phyloP scores from a whole-genome alignment of 2,329 filamentous ascomycete species.

The Trichophyton mentagrophytes region DNA sequence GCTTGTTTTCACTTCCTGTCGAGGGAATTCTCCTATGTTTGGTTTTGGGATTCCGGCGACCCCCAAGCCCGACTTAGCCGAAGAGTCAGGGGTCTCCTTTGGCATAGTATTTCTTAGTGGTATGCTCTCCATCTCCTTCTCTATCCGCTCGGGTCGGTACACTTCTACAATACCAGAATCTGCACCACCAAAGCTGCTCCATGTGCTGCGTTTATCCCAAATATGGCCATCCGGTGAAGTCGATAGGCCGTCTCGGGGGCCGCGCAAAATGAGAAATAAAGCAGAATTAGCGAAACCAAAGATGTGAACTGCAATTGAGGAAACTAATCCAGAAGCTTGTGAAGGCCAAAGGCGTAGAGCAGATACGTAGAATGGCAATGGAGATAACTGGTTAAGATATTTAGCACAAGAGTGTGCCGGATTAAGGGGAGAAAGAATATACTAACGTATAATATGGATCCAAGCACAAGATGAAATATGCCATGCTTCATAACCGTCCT shows the following conservation, averaged over 20 bases:
- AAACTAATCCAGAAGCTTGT: conserved; percentile 14
- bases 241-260: conserved; percentile 8
- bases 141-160: neutral
- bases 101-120: neutral
- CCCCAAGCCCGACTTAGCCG: neutral
- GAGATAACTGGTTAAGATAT: conserved; percentile 10
- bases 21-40: neutral
- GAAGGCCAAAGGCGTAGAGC: conserved; percentile 2
- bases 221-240: neutral
- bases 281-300: conserved; percentile 16
- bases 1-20: neutral
- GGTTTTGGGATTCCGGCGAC: neutral
- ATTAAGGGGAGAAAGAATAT: neutral
- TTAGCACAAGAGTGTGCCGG: neutral
- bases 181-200: conserved; percentile 1
- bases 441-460: conserved; percentile 16
- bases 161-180: neutral
- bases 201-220: conserved; percentile 3
- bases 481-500: conserved; percentile 16
- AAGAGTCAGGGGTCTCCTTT: neutral
- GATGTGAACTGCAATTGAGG: conserved; percentile 16
- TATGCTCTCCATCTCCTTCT: neutral
- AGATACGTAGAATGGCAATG: conserved; percentile 17
- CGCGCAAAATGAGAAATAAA: conserved; percentile 18
- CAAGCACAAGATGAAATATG: conserved; percentile 18